Percentiles rank a stretch among this genome's conserved stretches.
Conservation (phyloP, 306 rosid genomes). For the Neltuma alba region DNA sequence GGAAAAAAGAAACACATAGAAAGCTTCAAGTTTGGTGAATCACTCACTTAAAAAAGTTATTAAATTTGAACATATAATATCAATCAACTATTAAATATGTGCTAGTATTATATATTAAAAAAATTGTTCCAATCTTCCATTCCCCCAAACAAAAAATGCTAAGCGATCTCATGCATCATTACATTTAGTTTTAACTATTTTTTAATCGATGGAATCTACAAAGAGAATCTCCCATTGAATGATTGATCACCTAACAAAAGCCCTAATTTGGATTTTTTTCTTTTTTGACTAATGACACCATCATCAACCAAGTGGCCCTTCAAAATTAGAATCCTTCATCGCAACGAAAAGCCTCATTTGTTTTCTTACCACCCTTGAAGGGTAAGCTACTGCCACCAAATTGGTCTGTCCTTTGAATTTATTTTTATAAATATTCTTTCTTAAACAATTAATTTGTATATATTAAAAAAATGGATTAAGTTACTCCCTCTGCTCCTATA, state of each 20-base stretch:
- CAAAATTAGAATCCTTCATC: background rate
- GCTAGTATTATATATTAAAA: too few species aligned
- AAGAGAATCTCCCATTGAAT: background rate
- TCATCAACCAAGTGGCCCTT: background rate
- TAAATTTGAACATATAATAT: too few species aligned
- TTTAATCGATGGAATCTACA: background rate
- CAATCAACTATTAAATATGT: too few species aligned
- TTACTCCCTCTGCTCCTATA: too few species aligned
- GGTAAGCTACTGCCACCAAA: slow-evolving; percentile 4
- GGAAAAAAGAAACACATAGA: background rate
- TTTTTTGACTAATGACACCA: background rate
- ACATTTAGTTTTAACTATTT: background rate
- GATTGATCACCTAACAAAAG: slow-evolving; percentile 7
- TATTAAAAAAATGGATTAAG: too few species aligned
- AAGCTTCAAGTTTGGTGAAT: background rate
- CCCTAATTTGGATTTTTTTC: background rate
- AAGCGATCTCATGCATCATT: background rate
- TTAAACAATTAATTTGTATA: too few species aligned
- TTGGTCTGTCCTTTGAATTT: background rate
- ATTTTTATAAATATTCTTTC: background rate
- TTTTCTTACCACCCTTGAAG: slow-evolving; percentile 16
- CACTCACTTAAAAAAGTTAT: background rate
- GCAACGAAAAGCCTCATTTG: background rate
- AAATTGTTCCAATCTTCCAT: background rate
- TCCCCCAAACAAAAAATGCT: background rate